Percentiles rank a stretch among this genome's conserved stretches.
phyloP scores from a whole-genome alignment of 805 yeast genomes.

The Phaffomyces thermotolerans region DNA sequence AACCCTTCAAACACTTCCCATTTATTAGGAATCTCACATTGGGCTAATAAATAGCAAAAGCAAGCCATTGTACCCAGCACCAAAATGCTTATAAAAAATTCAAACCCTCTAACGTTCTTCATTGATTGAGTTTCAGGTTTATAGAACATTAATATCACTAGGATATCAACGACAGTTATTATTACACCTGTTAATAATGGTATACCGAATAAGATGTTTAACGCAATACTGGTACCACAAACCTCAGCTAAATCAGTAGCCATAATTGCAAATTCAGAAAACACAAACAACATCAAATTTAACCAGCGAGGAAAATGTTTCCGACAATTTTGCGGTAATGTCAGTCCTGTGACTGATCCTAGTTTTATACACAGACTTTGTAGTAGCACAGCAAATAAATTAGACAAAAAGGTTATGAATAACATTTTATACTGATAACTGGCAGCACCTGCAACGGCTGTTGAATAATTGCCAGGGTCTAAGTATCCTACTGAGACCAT shows the following conservation, averaged over 20 bases:
- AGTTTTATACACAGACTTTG: slow-evolving; percentile 68
- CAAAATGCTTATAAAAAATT: slow-evolving; percentile 59
- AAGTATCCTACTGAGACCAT: slow-evolving; percentile 76
- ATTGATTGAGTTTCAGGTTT: slow-evolving; percentile 68
- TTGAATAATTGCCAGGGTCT: slow-evolving; percentile 83
- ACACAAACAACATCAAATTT: slow-evolving; percentile 51
- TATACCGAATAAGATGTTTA: slow-evolving; percentile 66
- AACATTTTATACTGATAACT: slow-evolving; percentile 60
- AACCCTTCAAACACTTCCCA: slow-evolving; percentile 56
- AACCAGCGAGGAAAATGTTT: slow-evolving; percentile 54
- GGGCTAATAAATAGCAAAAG: slow-evolving; percentile 61
- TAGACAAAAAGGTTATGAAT: slow-evolving; percentile 58
- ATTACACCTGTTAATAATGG: slow-evolving; percentile 73
- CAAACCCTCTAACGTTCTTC: slow-evolving; percentile 70
- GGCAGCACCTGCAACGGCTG: slow-evolving; percentile 77
- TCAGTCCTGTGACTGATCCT: slow-evolving; percentile 75
- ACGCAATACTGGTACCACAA: slow-evolving; percentile 85
- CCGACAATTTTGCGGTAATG: slow-evolving; percentile 72
- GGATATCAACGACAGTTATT: slow-evolving; percentile 74
- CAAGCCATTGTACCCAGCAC: slow-evolving; percentile 73
- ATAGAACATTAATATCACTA: slow-evolving; percentile 72
- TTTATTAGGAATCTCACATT: slow-evolving; percentile 47
- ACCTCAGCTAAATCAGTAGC: slow-evolving; percentile 94
- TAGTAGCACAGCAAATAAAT: slow-evolving; percentile 63
- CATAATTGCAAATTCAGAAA: slow-evolving; percentile 82